Percentiles rank a stretch among this genome's conserved stretches.
Conservation (phyloP, 2,329 filamentous ascomycete genomes). For the Monilinia aucupariae region DNA sequence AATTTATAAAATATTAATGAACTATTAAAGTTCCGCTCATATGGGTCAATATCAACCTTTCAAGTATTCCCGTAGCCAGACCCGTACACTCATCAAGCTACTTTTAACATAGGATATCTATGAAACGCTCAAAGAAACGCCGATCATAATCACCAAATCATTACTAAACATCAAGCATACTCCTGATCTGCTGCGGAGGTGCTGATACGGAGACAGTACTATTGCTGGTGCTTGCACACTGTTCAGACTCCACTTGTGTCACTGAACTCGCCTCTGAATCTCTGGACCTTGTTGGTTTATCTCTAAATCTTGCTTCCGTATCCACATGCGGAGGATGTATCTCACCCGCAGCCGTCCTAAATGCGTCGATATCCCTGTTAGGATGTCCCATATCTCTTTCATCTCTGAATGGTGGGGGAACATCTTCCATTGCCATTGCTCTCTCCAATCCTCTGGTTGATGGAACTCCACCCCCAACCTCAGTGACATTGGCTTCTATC, state of each 20-base stretch:
- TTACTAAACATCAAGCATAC: slow-evolving; percentile 40
- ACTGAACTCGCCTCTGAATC: slow-evolving; percentile 12
- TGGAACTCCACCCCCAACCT: slow-evolving; percentile 35
- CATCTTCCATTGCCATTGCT: slow-evolving; percentile 38
- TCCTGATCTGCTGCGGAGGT: slow-evolving; percentile 36
- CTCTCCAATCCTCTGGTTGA: slow-evolving; percentile 32
- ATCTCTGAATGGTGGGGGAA: slow-evolving; percentile 21
- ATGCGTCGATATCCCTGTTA: slow-evolving; percentile 41
- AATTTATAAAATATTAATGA: background rate
- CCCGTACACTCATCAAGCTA: background rate
- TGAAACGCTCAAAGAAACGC: background rate
- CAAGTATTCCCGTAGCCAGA: no score
- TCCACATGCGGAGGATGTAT: slow-evolving; percentile 19
- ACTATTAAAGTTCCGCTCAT: background rate
- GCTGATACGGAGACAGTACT: slow-evolving; percentile 29
- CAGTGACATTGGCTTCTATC: slow-evolving; percentile 34
- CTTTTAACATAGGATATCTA: background rate
- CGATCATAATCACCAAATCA: background rate
- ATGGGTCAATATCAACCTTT: no score
- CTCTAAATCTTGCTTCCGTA: slow-evolving; percentile 18
- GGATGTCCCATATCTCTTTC: background rate
- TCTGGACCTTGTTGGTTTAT: slow-evolving; percentile 17
- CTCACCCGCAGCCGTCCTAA: slow-evolving; percentile 20
- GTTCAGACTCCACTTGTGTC: slow-evolving; percentile 9
- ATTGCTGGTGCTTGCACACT: slow-evolving; percentile 27